Evolutionary conservation across 768 basidiomycete species (phyloP).

Genomic region (Boletus speciosus): DNA sequence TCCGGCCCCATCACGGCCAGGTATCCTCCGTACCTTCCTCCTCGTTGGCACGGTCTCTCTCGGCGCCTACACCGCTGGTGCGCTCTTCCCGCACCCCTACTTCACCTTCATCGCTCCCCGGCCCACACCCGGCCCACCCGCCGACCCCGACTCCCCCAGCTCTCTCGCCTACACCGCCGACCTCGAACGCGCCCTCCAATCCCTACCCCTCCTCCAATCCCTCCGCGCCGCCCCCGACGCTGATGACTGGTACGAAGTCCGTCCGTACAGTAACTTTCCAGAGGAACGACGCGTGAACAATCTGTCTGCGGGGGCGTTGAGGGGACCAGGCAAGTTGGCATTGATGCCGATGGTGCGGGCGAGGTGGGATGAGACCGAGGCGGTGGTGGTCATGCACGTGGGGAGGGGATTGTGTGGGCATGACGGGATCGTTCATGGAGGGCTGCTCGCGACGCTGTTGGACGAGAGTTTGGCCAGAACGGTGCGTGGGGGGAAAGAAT

Average conservation of each 20-base stretch:
- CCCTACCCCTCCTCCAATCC: constrained; percentile 53
- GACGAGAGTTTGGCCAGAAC: constrained; percentile 83
- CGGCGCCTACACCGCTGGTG: constrained; percentile 48
- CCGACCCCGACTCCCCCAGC: constrained; percentile 49
- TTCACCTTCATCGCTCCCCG: constrained; percentile 72
- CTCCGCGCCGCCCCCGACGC: constrained; percentile 49
- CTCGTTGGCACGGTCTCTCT: constrained; percentile 22
- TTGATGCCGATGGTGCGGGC: constrained; percentile 74
- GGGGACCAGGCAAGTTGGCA: constrained; percentile 84
- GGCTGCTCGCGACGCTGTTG: constrained; percentile 82
- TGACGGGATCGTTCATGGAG: constrained; percentile 94
- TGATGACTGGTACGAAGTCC: constrained; percentile 69
- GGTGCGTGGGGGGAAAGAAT: constrained; percentile 40
- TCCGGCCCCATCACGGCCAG: neutral
- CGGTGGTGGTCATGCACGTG: constrained; percentile 69
- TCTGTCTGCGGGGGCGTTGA: constrained; percentile 79
- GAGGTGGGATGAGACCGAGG: constrained; percentile 72
- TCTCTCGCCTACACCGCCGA: constrained; percentile 52
- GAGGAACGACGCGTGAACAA: constrained; percentile 77
- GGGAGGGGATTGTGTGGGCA: constrained; percentile 88
- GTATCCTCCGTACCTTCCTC: constrained; percentile 13
- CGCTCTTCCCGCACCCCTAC: constrained; percentile 67
- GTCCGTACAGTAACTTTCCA: constrained; percentile 69
- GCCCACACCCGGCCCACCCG: constrained; percentile 66
- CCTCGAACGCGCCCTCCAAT: constrained; percentile 68